Evolutionary conservation across 306 rosid species (phyloP).

Genomic region (Mucuna pruriens): DNA sequence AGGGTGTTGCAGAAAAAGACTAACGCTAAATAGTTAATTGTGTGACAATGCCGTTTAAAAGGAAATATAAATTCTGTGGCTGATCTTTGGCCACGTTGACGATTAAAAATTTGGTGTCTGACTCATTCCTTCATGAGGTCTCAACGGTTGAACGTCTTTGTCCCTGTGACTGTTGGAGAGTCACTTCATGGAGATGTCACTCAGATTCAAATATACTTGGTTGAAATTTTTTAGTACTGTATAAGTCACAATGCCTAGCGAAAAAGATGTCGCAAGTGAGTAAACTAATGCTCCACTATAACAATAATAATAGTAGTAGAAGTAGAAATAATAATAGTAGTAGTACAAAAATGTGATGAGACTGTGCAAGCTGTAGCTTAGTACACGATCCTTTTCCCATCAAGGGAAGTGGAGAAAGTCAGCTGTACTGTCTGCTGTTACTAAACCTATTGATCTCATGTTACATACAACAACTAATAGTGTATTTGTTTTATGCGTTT

Average conservation of each 20-base stretch:
- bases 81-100: not conserved
- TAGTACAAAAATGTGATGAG: not conserved
- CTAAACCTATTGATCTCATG: not conserved
- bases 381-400: conserved; percentile 15
- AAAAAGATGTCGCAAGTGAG: not conserved
- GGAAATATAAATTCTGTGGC: conserved; percentile 17
- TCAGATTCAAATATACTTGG: conserved; percentile 2
- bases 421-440: not conserved
- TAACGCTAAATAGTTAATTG: conserved; percentile 9
- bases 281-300: not conserved
- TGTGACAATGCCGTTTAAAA: conserved; percentile 21
- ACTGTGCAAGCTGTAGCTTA: conserved; percentile 7
- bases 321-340: not conserved
- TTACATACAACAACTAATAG: not conserved
- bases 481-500: not conserved
- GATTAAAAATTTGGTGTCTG: not conserved
- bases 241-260: not conserved
- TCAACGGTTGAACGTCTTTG: conserved; percentile 25
- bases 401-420: conserved; percentile 13
- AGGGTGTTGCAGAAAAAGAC: conserved; percentile 24
- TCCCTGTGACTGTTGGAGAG: conserved; percentile 20
- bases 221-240: not conserved
- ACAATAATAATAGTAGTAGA: not conserved
- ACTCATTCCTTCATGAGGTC: conserved; percentile 29
- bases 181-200: conserved; percentile 34